phyloP scores from a whole-genome alignment of 176 grass and related monocot species.

The Triticum timopheevii region DNA sequence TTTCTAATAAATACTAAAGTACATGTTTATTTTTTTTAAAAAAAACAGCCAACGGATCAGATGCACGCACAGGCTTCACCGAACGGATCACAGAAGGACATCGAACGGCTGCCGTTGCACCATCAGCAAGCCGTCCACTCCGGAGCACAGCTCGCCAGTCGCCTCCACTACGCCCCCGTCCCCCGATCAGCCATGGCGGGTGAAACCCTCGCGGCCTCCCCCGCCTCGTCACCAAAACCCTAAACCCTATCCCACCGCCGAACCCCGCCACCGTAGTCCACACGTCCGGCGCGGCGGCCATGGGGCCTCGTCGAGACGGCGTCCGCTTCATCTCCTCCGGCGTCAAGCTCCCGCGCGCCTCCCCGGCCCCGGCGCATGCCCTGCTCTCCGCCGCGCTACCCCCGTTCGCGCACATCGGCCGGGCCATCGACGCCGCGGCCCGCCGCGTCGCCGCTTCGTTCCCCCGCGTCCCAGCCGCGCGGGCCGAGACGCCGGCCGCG shows the following conservation, averaged over 20 bases:
- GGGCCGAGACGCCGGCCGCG: slow-evolving; percentile 20
- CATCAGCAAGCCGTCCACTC: neutral
- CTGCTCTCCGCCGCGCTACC: slow-evolving; percentile 62
- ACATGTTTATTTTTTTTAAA: too few species aligned
- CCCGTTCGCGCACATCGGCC: slow-evolving; percentile 71
- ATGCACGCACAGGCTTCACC: neutral
- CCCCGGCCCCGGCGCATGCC: slow-evolving; percentile 5
- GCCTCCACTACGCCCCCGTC: neutral
- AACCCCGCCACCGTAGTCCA: neutral
- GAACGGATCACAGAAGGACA: neutral
- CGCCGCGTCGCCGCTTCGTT: slow-evolving; percentile 27
- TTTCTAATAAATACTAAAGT: too few species aligned
- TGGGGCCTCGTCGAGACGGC: slow-evolving; percentile 19
- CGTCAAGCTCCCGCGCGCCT: slow-evolving; percentile 42
- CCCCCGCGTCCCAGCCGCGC: slow-evolving; percentile 21
- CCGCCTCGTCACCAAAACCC: slow-evolving; percentile 20
- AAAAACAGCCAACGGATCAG: neutral
- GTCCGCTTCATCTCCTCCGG: slow-evolving; percentile 59
- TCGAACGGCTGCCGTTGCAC: slow-evolving; percentile 7
- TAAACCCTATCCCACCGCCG: slow-evolving; percentile 14
- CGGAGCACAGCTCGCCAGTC: neutral
- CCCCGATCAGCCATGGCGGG: slow-evolving; percentile 34
- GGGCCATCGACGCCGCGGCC: slow-evolving; percentile 38
- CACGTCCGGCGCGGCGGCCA: neutral
- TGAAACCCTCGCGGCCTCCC: slow-evolving; percentile 27